phyloP scores from a whole-genome alignment of 148 eudicot species.

The Tetragonia tetragonoides region DNA sequence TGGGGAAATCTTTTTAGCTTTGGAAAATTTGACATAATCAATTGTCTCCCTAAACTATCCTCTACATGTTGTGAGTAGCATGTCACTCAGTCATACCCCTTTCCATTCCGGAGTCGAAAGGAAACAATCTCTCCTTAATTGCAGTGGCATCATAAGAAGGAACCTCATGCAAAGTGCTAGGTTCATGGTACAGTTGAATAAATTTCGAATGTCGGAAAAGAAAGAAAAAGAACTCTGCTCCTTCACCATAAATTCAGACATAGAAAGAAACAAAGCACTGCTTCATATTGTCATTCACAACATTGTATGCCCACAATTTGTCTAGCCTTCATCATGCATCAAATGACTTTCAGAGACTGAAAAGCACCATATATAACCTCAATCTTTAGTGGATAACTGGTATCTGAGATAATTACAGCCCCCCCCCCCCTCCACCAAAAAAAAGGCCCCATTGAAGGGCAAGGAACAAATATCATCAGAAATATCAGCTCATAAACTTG shows the following conservation, averaged over 20 bases:
- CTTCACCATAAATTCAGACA: not conserved
- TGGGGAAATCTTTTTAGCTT: not conserved
- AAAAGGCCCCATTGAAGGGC: not conserved
- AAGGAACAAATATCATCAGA: not conserved
- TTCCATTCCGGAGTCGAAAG: not conserved
- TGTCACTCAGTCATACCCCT: not conserved
- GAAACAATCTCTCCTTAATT: not conserved
- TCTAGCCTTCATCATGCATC: not conserved
- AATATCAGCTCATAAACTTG: not conserved
- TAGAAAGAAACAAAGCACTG: not conserved
- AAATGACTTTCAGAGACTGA: not conserved
- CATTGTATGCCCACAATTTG: not conserved
- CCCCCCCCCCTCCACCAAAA: not conserved
- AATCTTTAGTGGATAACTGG: not conserved
- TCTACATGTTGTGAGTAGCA: not conserved
- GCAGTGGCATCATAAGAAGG: not conserved
- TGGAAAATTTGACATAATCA: not conserved
- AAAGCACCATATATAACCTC: not conserved
- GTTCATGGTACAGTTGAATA: too few relatives aligned
- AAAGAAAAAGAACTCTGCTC: not conserved
- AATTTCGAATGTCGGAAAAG: not conserved
- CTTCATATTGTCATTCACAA: too few relatives aligned
- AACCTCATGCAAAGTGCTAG: not conserved
- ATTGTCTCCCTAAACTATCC: not conserved
- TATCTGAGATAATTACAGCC: not conserved